Evolutionary conservation across 176 grass and related monocot species (phyloP), one percentile per base, ranked within the genome.

Genomic region (Coix lacrymajobi): DNA sequence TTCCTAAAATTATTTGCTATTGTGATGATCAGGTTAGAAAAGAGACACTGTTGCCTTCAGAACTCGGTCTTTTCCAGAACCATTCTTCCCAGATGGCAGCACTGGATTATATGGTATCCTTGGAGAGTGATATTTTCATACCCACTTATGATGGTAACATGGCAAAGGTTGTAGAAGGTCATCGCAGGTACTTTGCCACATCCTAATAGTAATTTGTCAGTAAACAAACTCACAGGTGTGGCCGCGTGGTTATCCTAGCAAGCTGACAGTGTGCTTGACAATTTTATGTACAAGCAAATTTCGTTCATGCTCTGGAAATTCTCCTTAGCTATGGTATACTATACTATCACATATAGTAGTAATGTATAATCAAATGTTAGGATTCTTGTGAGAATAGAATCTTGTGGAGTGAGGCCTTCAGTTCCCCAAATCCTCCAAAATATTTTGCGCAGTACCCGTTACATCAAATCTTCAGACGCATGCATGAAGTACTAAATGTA

Each of bases 21-120:
- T 75, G 83, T 77, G 37, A 52, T 87, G 37, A 51, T 73, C 84
- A 97, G 95, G 88, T 97, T 58, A 97, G 90, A 64, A 97, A 97
- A 43, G 95, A 97, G 89, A 94, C 90, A 31, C 25, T 94, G 58
- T 81, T 97, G 71, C 90, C 86, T 73, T 76, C 88, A 30, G 92
- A 92, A 24, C 49, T 97, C 44, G 79, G 90, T 61, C 89, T 87
- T 68, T 97, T 97, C 69, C 88, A 92, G 78, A 97, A 94, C 63
- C 95, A 97, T 89, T 97, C 94, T 72, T 97, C 94, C 63, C 94
- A 97, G 78, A 97, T 97, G 94, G 94, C 94, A 62, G 95, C 95
- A 71, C 85, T 97, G 61, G 95, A 97, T 89, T 97, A 97, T 75
- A 92, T 97, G 88, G 95, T 97, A 61, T 92, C 95, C 58, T 82